phyloP scores from a whole-genome alignment of 805 yeast genomes.

The Nakazawaea peltata region DNA sequence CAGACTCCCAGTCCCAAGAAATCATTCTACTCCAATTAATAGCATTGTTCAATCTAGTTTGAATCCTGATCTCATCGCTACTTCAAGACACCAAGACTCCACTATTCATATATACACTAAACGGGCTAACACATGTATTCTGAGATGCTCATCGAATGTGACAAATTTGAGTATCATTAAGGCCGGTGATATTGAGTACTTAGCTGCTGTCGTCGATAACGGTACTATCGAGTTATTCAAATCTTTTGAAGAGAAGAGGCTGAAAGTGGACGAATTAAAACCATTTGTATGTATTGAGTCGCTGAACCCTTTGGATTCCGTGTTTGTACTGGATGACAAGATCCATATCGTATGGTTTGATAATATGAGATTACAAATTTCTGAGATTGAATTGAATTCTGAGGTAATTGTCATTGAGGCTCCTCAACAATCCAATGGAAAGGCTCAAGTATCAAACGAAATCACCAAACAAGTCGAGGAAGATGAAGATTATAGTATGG shows the following conservation, averaged over 20 bases:
- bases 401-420: not conserved
- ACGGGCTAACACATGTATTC: constrained; percentile 21
- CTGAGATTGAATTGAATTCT: not conserved
- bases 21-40: constrained; percentile 24
- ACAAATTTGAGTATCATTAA: constrained; percentile 19
- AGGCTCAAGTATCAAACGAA: constrained; percentile 22
- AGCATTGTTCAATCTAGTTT: constrained; percentile 25
- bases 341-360: constrained; percentile 35
- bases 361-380: constrained; percentile 22
- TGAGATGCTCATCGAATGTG: constrained; percentile 26
- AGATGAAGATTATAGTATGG: constrained; percentile 6
- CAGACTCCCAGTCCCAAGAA: constrained; percentile 25
- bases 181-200: constrained; percentile 13
- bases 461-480: too few species aligned
- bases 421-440: constrained; percentile 13
- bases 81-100: constrained; percentile 22
- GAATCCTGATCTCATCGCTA: constrained; percentile 25
- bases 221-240: constrained; percentile 26
- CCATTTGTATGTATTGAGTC: constrained; percentile 15
- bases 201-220: constrained; percentile 23
- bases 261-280: constrained; percentile 13
- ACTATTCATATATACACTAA: constrained; percentile 26
- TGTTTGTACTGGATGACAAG: too few species aligned
- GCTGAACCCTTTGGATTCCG: constrained; percentile 19
- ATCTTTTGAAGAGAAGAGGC: constrained; percentile 7